Evolutionary conservation across 164 flowering plant genomes (phyloP).

Genomic region (Amborella trichopoda): DNA sequence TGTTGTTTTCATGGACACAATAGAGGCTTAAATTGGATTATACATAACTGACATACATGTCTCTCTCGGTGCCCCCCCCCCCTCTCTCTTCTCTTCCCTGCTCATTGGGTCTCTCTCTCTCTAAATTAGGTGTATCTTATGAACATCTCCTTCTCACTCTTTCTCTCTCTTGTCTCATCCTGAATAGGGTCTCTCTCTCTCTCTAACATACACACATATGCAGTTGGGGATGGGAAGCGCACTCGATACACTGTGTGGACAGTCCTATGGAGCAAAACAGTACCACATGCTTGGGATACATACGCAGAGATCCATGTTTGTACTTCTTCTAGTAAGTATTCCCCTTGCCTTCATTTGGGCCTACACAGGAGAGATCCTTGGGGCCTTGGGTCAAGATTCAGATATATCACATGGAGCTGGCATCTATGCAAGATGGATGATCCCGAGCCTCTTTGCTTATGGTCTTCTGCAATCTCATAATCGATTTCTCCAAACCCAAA

Average conservation of each 20-base stretch:
- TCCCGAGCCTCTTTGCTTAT: constrained; percentile 17
- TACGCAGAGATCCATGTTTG: constrained; percentile 13
- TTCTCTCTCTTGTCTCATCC: too few species aligned
- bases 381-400: constrained; percentile 10
- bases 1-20: too few species aligned
- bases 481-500: constrained; percentile 13
- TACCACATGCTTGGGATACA: constrained; percentile 14
- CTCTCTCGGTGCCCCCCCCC: too few species aligned
- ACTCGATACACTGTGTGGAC: constrained; percentile 20
- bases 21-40: too few species aligned
- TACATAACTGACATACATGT: too few species aligned
- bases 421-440: constrained; percentile 13
- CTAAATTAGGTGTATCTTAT: too few species aligned
- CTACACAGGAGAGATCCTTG: constrained; percentile 11
- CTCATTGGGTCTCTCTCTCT: too few species aligned
- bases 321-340: constrained; percentile 6
- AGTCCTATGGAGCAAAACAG: constrained; percentile 17
- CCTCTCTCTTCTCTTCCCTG: too few species aligned
- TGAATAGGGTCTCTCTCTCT: constrained; percentile 1
- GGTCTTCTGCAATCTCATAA: constrained; percentile 11
- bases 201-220: too few species aligned
- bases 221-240: constrained; percentile 45
- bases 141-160: too few species aligned
- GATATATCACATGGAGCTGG: constrained; percentile 15
- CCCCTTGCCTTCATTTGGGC: constrained; percentile 17